Conservation (phyloP, 768 basidiomycete genomes). For the Boletales sp. region DNA sequence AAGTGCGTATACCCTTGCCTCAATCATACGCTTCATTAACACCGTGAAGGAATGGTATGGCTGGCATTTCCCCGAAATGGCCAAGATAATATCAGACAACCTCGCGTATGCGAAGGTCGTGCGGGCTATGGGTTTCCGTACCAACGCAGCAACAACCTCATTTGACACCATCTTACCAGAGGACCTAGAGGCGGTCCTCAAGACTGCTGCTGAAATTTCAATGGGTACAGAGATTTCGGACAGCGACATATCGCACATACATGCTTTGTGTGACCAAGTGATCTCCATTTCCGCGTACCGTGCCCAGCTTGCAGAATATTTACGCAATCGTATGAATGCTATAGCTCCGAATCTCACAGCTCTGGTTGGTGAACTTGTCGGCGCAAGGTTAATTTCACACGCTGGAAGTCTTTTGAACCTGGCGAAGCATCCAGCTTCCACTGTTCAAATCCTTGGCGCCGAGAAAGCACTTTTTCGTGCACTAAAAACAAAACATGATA, state of each 20-base stretch:
- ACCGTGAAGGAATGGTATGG: constrained; percentile 94
- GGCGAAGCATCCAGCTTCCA: constrained; percentile 76
- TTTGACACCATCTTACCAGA: constrained; percentile 92
- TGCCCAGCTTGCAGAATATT: constrained; percentile 91
- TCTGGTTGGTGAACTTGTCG: constrained; percentile 74
- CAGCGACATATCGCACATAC: constrained; percentile 93
- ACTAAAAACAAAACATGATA: constrained; percentile 85
- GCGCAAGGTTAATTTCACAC: constrained; percentile 71
- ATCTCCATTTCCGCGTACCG: constrained; percentile 96
- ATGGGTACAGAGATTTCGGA: constrained; percentile 99
- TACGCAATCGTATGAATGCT: constrained; percentile 96
- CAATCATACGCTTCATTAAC: background rate
- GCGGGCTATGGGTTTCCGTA: constrained; percentile 93
- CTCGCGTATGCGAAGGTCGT: constrained; percentile 95
- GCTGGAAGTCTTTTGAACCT: constrained; percentile 68
- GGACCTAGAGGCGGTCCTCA: constrained; percentile 92
- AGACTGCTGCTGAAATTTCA: constrained; percentile 94
- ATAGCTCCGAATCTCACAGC: constrained; percentile 96
- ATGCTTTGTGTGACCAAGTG: constrained; percentile 96
- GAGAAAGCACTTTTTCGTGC: constrained; percentile 78
- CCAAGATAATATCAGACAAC: constrained; percentile 97
- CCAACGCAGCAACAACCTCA: constrained; percentile 82
- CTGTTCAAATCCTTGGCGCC: constrained; percentile 72
- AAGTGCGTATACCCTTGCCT: constrained; percentile 51
- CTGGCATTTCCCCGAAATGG: constrained; percentile 99